Percentiles rank a stretch among this genome's conserved stretches.
phyloP scores from a whole-genome alignment of 495 filamentous ascomycete species.

The Podospora fimiseda region DNA sequence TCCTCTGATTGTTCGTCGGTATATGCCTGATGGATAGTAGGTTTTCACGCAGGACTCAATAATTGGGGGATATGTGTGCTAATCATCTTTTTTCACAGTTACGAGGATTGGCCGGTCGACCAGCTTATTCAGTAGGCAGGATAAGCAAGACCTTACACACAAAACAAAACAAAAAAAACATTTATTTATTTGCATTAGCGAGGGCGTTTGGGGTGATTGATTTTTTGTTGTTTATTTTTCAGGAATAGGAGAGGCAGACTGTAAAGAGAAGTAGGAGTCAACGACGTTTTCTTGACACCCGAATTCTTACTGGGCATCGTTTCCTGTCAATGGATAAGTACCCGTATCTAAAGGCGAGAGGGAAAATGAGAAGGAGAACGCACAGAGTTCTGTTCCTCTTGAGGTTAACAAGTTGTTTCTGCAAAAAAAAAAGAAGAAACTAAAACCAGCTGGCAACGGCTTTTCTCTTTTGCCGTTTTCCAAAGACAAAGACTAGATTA shows the following conservation, averaged over 20 bases:
- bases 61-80: constrained; percentile 5
- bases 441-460: background rate
- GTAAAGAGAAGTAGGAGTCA: too few species aligned
- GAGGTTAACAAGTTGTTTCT: too few species aligned
- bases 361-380: too few species aligned
- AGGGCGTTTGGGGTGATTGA: constrained; percentile 22
- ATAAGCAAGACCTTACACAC: constrained; percentile 2
- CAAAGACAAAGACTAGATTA: too few species aligned
- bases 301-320: too few species aligned
- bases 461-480: too few species aligned
- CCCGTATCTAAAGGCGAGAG: too few species aligned
- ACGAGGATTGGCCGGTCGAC: constrained; percentile 99
- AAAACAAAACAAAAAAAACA: constrained; percentile 15
- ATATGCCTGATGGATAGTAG: constrained; percentile 95
- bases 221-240: background rate
- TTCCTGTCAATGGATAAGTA: too few species aligned
- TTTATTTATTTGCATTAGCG: constrained; percentile 35
- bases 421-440: background rate
- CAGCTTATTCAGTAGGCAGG: constrained; percentile 59
- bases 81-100: constrained; percentile 45
- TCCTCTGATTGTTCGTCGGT: constrained; percentile 86
- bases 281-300: too few species aligned
- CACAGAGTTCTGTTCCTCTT: too few species aligned
- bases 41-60: constrained; percentile 29
- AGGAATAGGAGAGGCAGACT: background rate